Percentiles rank a stretch among this genome's conserved stretches.
Conservation (phyloP, 768 basidiomycete species). For the Termitomyces sp. region DNA sequence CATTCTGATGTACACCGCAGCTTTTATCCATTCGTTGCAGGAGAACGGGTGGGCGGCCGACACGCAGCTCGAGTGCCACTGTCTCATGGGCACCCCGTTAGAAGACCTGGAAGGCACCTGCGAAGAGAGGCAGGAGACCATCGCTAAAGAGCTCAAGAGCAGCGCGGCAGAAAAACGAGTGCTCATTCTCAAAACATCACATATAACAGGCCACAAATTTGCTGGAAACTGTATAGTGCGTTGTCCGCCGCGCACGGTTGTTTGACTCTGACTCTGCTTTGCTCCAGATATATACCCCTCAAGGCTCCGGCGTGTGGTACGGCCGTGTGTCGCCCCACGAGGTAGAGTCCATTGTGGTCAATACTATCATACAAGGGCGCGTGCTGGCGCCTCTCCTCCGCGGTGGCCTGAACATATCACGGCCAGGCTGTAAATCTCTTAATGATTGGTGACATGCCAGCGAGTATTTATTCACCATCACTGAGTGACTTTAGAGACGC, state of each 20-base stretch:
- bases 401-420: constrained; percentile 75
- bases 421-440: constrained; percentile 62
- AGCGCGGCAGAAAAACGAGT: constrained; percentile 59
- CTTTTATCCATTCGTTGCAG: constrained; percentile 59
- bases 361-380: constrained; percentile 82
- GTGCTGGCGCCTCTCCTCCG: constrained; percentile 83
- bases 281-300: constrained; percentile 79
- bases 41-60: constrained; percentile 70
- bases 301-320: constrained; percentile 87
- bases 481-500: too few relatives aligned
- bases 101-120: constrained; percentile 52
- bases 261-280: not conserved
- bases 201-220: constrained; percentile 92
- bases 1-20: constrained; percentile 28
- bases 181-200: constrained; percentile 82
- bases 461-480: not conserved
- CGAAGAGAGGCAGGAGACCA: constrained; percentile 51
- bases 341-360: constrained; percentile 77
- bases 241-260: constrained; percentile 12
- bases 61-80: constrained; percentile 63
- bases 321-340: constrained; percentile 91
- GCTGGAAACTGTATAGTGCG: constrained; percentile 88
- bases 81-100: constrained; percentile 46
- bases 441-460: constrained; percentile 58
- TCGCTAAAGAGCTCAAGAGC: constrained; percentile 47